Percentiles rank a stretch among this genome's conserved stretches.
Evolutionary conservation across 1,284 basidiomycete genomes (phyloP).

Genomic region (Kwoniella shivajii): DNA sequence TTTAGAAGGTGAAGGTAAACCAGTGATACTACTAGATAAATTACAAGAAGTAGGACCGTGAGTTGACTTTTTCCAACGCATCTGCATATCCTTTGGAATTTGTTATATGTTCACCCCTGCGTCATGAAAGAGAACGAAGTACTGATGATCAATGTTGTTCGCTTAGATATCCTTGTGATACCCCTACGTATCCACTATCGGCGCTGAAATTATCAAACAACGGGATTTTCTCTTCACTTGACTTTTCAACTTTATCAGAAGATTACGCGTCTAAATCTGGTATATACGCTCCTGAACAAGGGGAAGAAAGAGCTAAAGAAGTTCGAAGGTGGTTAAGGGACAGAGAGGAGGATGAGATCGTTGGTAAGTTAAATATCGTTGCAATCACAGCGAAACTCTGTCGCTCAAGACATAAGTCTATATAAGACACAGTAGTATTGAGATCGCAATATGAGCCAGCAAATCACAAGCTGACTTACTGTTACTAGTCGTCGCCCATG

Average conservation of each 20-base stretch:
- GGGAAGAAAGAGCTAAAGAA: constrained; percentile 36
- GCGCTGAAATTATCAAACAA: constrained; percentile 40
- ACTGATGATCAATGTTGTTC: neutral
- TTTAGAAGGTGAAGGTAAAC: constrained; percentile 41
- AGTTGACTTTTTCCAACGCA: constrained; percentile 9
- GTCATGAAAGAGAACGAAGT: neutral
- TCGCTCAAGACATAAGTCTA: neutral
- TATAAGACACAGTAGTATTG: neutral
- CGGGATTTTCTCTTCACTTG: constrained; percentile 46
- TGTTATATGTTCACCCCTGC: too few species aligned
- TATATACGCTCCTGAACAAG: constrained; percentile 43
- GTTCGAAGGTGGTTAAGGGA: constrained; percentile 49
- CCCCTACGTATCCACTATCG: constrained; percentile 38
- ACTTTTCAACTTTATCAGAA: constrained; percentile 42
- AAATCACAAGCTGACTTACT: neutral
- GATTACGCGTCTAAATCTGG: constrained; percentile 52
- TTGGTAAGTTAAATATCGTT: constrained; percentile 31
- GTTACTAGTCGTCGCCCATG: constrained; percentile 50
- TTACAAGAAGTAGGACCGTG: constrained; percentile 51
- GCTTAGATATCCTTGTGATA: constrained; percentile 49
- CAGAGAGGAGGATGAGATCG: constrained; percentile 50
- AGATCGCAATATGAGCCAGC: neutral
- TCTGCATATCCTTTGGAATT: too few species aligned
- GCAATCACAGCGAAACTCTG: neutral
- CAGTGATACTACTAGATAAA: constrained; percentile 46